Conservation (phyloP, 1,284 basidiomycete species). For the Gomphus sp. region DNA sequence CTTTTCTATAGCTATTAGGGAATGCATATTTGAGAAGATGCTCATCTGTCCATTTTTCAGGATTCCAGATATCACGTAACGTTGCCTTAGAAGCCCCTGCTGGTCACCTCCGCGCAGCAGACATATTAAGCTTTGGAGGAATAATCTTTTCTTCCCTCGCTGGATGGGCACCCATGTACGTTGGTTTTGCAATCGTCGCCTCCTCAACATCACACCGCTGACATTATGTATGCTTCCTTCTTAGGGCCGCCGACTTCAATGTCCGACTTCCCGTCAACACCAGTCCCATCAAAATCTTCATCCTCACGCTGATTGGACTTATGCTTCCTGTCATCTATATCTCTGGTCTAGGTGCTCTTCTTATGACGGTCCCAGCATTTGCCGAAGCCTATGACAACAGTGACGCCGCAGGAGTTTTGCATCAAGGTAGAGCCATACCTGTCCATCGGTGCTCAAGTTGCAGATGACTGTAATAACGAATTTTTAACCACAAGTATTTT, state of each 20-base stretch:
- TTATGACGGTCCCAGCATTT: slow-evolving; percentile 48
- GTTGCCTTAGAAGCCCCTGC: slow-evolving; percentile 37
- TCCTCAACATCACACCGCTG: not conserved
- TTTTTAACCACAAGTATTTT: slow-evolving; percentile 29
- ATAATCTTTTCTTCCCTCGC: slow-evolving; percentile 47
- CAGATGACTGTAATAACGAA: not conserved
- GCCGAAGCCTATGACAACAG: slow-evolving; percentile 35
- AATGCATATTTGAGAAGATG: not conserved
- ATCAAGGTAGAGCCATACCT: slow-evolving; percentile 13
- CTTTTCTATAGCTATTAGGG: not conserved
- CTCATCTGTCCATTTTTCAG: not conserved
- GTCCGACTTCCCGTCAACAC: slow-evolving; percentile 39
- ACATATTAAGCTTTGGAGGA: slow-evolving; percentile 48
- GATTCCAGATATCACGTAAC: slow-evolving; percentile 18
- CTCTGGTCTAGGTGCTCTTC: slow-evolving; percentile 42
- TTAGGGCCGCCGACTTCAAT: slow-evolving; percentile 47
- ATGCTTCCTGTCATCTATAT: slow-evolving; percentile 48
- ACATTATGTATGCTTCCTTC: not conserved
- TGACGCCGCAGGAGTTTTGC: slow-evolving; percentile 34
- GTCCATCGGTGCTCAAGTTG: not conserved
- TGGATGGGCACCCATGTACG: slow-evolving; percentile 24
- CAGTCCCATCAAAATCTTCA: slow-evolving; percentile 37
- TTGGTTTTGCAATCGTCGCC: not conserved
- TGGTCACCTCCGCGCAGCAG: slow-evolving; percentile 27
- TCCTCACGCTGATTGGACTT: slow-evolving; percentile 47